Evolutionary conservation across 495 filamentous ascomycete genomes (phyloP).

Genomic region (Chaetomium cochliodes): DNA sequence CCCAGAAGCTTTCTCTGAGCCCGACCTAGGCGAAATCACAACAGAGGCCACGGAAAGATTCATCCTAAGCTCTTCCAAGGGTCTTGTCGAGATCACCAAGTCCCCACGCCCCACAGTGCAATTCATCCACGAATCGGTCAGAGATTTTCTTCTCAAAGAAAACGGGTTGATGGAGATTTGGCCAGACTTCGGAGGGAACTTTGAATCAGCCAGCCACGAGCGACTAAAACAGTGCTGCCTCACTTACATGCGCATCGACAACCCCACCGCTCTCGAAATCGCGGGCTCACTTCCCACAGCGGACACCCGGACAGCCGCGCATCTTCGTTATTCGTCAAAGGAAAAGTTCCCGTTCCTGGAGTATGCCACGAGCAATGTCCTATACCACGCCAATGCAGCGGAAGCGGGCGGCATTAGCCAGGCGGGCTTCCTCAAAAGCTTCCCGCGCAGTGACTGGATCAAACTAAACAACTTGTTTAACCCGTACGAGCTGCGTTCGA

Average conservation of each 20-base stretch:
- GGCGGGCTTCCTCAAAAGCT: slow-evolving; percentile 37
- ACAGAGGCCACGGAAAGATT: slow-evolving; percentile 25
- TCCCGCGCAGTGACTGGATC: too few species aligned
- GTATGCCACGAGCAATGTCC: slow-evolving; percentile 21
- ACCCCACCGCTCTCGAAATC: slow-evolving; percentile 6
- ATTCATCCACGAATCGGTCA: slow-evolving; percentile 48
- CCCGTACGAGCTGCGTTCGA: too few species aligned
- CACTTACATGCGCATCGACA: slow-evolving; percentile 25
- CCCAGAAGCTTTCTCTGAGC: slow-evolving; percentile 17
- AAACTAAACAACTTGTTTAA: too few species aligned
- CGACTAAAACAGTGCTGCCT: slow-evolving; percentile 39
- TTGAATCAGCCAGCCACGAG: slow-evolving; percentile 27
- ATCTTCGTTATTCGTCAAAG: slow-evolving; percentile 22
- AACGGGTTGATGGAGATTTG: slow-evolving; percentile 30
- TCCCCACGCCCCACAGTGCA: slow-evolving; percentile 32
- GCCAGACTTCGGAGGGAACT: too few species aligned
- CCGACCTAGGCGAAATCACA: slow-evolving; percentile 14
- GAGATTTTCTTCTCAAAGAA: slow-evolving; percentile 38
- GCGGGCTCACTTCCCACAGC: slow-evolving; percentile 9
- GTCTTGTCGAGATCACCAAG: slow-evolving; percentile 38
- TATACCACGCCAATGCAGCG: slow-evolving; percentile 28
- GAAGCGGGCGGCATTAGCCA: slow-evolving; percentile 37
- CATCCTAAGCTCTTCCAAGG: slow-evolving; percentile 39
- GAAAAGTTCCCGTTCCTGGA: slow-evolving; percentile 22
- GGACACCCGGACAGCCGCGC: slow-evolving; percentile 24